phyloP scores from a whole-genome alignment of 139 green algal genomes.

The Tetradesmus obliquus region DNA sequence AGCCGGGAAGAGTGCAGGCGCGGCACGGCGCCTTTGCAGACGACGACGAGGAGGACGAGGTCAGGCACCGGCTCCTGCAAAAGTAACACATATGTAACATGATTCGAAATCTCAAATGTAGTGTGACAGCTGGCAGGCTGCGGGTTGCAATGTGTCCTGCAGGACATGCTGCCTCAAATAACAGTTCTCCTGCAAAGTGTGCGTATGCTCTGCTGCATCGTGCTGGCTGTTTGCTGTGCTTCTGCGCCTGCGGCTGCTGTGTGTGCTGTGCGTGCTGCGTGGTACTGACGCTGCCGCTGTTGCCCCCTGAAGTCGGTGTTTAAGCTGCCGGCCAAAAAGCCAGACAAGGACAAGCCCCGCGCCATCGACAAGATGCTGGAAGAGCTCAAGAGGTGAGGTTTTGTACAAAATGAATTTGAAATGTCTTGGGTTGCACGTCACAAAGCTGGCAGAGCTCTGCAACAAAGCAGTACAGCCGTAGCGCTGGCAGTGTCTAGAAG shows the following conservation, averaged over 20 bases:
- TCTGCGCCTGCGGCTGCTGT: neutral
- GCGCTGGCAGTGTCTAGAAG: no score
- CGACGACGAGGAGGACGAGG: conserved; percentile 37
- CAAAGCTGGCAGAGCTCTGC: neutral
- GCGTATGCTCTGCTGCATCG: neutral
- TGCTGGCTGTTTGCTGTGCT: neutral
- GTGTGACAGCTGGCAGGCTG: neutral
- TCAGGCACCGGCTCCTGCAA: neutral
- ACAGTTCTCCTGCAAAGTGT: neutral
- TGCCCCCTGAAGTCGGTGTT: conserved; percentile 51
- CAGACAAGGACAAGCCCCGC: conserved; percentile 74
- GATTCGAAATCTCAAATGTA: neutral
- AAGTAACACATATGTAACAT: neutral
- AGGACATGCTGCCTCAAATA: neutral
- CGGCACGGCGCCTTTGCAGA: conserved; percentile 32
- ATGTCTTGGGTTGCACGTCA: neutral
- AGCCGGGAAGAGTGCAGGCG: conserved; percentile 31
- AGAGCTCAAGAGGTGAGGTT: conserved; percentile 84
- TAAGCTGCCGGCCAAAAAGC: conserved; percentile 60
- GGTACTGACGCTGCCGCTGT: neutral
- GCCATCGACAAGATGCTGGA: conserved; percentile 95
- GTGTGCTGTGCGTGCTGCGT: neutral
- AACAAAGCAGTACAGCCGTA: no score
- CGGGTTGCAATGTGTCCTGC: neutral
- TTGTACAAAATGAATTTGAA: neutral